phyloP scores from a whole-genome alignment of 257 asterid species.

The Nyctanthes arbortristis region DNA sequence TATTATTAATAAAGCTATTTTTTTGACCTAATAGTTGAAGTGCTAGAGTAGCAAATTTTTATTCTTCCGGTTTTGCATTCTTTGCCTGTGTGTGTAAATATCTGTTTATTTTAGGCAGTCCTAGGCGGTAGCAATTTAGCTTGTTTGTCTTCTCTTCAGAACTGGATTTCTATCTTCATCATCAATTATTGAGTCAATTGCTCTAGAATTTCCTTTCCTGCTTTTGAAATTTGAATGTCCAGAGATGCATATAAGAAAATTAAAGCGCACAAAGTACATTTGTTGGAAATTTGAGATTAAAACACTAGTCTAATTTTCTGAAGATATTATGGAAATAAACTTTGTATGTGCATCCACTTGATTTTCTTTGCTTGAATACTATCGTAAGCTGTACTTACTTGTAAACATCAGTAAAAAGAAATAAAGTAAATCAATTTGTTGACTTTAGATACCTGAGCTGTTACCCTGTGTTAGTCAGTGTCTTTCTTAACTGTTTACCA shows the following conservation, averaged over 20 bases:
- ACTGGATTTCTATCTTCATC: constrained; percentile 4
- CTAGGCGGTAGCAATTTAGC: background rate
- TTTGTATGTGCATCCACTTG: constrained; percentile 1
- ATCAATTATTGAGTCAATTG: background rate
- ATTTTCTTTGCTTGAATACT: constrained; percentile 20
- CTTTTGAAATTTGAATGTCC: constrained; percentile 16
- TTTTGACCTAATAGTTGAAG: constrained; percentile 2
- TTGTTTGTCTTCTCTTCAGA: background rate
- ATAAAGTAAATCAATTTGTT: background rate
- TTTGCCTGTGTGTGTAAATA: background rate
- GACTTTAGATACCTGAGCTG: constrained; percentile 2
- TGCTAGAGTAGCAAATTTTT: background rate
- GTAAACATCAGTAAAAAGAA: constrained; percentile 1
- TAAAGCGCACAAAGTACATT: constrained; percentile 3
- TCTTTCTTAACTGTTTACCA: constrained; percentile 19
- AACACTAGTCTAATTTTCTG: background rate
- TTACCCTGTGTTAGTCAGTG: constrained; percentile 9
- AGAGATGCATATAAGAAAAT: constrained; percentile 3
- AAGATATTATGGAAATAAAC: background rate
- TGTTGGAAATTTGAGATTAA: background rate
- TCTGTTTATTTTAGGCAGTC: constrained; percentile 9
- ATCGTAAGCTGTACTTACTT: constrained; percentile 5
- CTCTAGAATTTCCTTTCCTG: background rate
- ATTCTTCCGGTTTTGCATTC: background rate
- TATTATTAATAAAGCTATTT: background rate